These are phyloP conservation scores for Komagataella populi DNA, from an alignment of 805 yeast species.

Conservation along the genomic window DNA sequence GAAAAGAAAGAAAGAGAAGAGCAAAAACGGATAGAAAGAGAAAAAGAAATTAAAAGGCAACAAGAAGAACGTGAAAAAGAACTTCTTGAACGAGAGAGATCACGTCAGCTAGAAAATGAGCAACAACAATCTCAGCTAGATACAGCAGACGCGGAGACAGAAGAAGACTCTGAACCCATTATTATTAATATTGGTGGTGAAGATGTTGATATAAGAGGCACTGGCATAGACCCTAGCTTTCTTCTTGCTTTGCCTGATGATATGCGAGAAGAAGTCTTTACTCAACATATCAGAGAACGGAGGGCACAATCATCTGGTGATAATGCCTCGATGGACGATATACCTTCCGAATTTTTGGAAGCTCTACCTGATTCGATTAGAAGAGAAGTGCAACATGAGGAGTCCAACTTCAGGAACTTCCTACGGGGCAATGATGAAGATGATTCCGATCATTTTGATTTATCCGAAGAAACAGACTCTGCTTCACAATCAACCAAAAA, in stretches of 20 bases:
- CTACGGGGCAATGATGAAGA: conserved; percentile 12
- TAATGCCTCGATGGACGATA: conserved; percentile 41
- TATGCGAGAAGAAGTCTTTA: conserved; percentile 83
- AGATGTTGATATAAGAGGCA: conserved; percentile 74
- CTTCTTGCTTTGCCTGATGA: conserved; percentile 84
- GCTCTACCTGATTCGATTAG: conserved; percentile 63
- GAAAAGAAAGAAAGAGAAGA: conserved; percentile 9
- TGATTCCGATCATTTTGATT: conserved; percentile 7
- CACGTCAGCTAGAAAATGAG: conserved; percentile 12
- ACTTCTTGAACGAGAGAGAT: conserved; percentile 14
- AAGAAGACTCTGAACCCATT: conserved; percentile 30
- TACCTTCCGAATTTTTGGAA: conserved; percentile 68
- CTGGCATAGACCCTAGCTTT: conserved; percentile 88
- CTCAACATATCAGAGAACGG: conserved; percentile 71
- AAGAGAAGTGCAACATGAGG: conserved; percentile 47
- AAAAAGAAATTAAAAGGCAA: conserved; percentile 6
- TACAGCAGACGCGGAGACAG: conserved; percentile 9
- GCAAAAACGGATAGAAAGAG: conserved; percentile 3
- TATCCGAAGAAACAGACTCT: not conserved
- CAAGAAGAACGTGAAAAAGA: conserved; percentile 2
- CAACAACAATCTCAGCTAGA: conserved; percentile 20
- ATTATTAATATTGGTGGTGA: conserved; percentile 64
- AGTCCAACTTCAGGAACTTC: conserved; percentile 21
- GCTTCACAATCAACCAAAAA: conserved; percentile 2
- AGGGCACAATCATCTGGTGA: conserved; percentile 36